Conservation (phyloP, 495 filamentous ascomycete genomes). For the Pseudomonodictys pantanalensis region DNA sequence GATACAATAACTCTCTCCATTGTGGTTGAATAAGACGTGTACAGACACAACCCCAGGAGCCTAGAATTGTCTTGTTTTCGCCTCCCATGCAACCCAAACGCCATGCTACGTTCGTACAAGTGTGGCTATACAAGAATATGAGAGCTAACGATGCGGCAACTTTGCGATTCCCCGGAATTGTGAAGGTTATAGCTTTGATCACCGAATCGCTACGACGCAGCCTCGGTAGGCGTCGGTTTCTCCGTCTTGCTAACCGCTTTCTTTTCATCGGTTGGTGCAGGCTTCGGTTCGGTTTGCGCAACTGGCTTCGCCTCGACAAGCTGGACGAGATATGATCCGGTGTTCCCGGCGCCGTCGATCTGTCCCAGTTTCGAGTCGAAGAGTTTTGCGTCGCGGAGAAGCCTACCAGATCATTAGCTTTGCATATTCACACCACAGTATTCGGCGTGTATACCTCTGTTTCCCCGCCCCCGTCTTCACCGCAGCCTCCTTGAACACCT, state of each 20-base stretch:
- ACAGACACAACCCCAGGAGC: too few species aligned
- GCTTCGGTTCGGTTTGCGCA: background rate
- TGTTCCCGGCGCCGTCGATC: constrained; percentile 74
- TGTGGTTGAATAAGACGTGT: too few species aligned
- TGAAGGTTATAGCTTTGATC: background rate
- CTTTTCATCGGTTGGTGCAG: background rate
- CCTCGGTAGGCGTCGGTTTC: background rate
- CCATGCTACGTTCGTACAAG: too few species aligned
- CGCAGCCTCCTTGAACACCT: constrained; percentile 65
- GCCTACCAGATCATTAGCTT: constrained; percentile 49
- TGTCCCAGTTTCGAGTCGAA: constrained; percentile 72
- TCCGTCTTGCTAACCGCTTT: background rate
- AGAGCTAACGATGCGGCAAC: background rate
- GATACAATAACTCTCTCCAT: too few species aligned
- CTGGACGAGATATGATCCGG: constrained; percentile 63
- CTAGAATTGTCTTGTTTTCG: too few species aligned
- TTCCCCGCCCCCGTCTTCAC: constrained; percentile 66
- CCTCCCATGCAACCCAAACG: too few species aligned
- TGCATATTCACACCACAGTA: background rate
- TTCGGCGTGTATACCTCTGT: constrained; percentile 58
- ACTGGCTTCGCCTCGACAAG: constrained; percentile 61
- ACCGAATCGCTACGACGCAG: background rate
- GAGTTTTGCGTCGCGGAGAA: constrained; percentile 74
- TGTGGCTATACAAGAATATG: background rate
- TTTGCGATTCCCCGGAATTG: background rate